Evolutionary conservation across 495 filamentous ascomycete genomes (phyloP), one percentile per base, ranked within the genome.

Genomic region (Xylaria castorea): DNA sequence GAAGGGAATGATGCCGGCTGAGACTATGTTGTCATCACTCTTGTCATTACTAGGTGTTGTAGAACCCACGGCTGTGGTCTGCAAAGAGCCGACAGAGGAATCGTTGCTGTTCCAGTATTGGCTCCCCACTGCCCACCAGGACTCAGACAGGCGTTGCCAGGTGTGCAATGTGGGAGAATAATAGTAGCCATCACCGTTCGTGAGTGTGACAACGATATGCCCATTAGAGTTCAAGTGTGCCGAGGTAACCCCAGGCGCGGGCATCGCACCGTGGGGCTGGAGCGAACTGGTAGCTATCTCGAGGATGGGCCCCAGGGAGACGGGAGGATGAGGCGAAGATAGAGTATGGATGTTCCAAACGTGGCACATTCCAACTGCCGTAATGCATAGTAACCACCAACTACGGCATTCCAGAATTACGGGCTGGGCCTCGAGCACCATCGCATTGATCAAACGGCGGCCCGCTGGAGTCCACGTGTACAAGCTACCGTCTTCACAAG

Each of bases 41-140:
- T 77, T 76, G 0, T 67, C 75, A 4, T 78, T 78, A 30, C 82
- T 83, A 2, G 79, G 68, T 22, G 83, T 75, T 11, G 82, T 80
- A 1, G 87, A 82, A 2, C 87, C 88, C 22, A 88, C 85, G 25
- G 89, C 90, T 11, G 91, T 90, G 0, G 92, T 89, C 62, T 94
- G 91, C 9, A 97, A 79, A 65, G 94, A 93, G 70, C 91, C 89
- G 36, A 94, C 87, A 0, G 93, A 93, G 16, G 92, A 90, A 73
- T 95, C 95, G 46, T 93, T 94, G n/a, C 92, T 93, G 81, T 97
- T 97, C 96, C 97, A 98, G 80, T 98, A 98, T 80, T 98, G 96
- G 78, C 92, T 95, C 30, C 95, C 95, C 1, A 98, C 93, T 3
- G 96, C 95, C 96, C 97, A 99, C 97, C 96, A 99, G 1, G 92